Percentiles rank a stretch among this genome's conserved stretches.
These are phyloP conservation scores for Elymus sibiricus DNA, from an alignment of 176 grass and related monocot genomes.

Conservation along the genomic window DNA sequence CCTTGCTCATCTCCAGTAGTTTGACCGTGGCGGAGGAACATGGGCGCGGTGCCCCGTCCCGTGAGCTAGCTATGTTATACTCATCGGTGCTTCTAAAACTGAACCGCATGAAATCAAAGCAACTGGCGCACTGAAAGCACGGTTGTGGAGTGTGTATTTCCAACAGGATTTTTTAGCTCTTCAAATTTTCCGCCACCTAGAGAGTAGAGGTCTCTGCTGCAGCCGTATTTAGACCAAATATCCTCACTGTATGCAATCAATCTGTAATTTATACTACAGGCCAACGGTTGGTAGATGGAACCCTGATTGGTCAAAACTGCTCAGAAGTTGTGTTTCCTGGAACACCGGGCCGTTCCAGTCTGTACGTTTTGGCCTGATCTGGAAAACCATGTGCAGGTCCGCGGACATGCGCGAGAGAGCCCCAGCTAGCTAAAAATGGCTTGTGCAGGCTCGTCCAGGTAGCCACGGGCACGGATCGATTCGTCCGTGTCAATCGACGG, in stretches of 20 bases:
- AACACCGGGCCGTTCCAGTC: not conserved
- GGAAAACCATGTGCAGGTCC: conserved; percentile 15
- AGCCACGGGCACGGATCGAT: no score
- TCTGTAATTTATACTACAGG: conserved; percentile 10
- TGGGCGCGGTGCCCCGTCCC: not conserved
- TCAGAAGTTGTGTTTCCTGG: not conserved
- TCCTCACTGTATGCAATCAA: not conserved
- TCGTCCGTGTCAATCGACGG: not conserved
- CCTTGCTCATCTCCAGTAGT: not conserved
- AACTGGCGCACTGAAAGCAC: not conserved
- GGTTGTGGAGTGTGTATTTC: not conserved
- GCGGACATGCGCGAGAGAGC: not conserved
- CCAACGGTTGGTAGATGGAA: conserved; percentile 18
- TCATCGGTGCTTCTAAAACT: conserved; percentile 10
- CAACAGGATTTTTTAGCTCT: not conserved
- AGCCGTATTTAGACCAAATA: not conserved
- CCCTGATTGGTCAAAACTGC: not conserved
- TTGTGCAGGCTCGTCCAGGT: not conserved
- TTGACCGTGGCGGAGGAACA: not conserved
- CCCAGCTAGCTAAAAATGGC: not conserved
- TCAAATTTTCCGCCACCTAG: not conserved
- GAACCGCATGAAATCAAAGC: conserved; percentile 10
- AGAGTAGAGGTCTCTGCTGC: not conserved
- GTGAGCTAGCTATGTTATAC: not conserved
- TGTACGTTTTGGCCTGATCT: conserved; percentile 31